Percentiles rank a stretch among this genome's conserved stretches.
Conservation (phyloP, 2,329 filamentous ascomycete genomes). For the Phyllosticta citriasiana region DNA sequence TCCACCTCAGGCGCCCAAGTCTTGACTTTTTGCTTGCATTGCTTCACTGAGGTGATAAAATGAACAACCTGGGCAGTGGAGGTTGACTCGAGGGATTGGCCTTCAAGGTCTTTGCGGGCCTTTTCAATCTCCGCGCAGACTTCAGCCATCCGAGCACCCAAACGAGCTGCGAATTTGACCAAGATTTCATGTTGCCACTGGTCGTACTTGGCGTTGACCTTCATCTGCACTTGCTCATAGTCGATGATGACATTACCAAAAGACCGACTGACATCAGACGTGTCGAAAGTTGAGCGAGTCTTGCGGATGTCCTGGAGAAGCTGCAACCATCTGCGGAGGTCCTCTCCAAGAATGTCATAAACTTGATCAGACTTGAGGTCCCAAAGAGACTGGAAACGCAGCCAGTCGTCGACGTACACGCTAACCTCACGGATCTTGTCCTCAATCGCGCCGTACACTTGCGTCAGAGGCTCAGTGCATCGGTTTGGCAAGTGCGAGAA, state of each 20-base stretch:
- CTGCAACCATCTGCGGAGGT: conserved; percentile 87
- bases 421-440: conserved; percentile 70
- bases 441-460: conserved; percentile 77
- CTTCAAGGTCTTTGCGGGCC: conserved; percentile 80
- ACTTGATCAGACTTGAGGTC: conserved; percentile 94
- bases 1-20: conserved; percentile 94
- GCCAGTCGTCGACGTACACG: conserved; percentile 90
- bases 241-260: conserved; percentile 95
- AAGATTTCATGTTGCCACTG: conserved; percentile 99
- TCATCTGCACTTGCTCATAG: conserved; percentile 96
- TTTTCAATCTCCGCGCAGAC: conserved; percentile 87
- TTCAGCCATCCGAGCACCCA: conserved; percentile 84
- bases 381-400: conserved; percentile 98
- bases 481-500: conserved; percentile 79
- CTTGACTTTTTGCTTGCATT: conserved; percentile 88
- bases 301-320: conserved; percentile 95
- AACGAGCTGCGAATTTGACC: conserved; percentile 79
- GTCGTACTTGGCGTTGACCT: conserved; percentile 98
- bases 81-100: conserved; percentile 82
- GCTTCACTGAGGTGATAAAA: conserved; percentile 96
- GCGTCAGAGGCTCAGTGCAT: conserved; percentile 68
- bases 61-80: conserved; percentile 95
- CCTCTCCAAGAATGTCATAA: conserved; percentile 82
- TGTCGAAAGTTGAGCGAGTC: conserved; percentile 92
- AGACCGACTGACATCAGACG: conserved; percentile 80